These are phyloP conservation scores for Amaranthus hypochondriacus DNA, from an alignment of 148 eudicot genomes.

Conservation along the genomic window DNA sequence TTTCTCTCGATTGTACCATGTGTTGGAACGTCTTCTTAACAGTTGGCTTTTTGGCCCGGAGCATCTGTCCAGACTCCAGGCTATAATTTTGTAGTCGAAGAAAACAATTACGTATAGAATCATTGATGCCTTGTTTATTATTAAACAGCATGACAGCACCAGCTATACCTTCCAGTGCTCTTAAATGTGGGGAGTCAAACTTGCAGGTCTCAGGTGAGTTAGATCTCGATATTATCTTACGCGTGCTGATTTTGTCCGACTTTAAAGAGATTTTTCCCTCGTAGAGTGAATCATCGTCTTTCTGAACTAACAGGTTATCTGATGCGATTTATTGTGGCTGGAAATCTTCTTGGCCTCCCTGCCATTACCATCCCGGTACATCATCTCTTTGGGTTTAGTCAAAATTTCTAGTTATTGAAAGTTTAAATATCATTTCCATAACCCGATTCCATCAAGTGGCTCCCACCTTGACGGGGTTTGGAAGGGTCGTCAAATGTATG, in stretches of 20 bases:
- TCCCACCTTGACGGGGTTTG: no score
- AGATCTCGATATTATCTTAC: neutral
- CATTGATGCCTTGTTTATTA: neutral
- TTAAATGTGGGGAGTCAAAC: slow-evolving; percentile 68
- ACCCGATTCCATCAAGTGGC: no score
- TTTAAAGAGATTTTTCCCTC: neutral
- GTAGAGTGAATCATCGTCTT: neutral
- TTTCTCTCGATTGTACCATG: neutral
- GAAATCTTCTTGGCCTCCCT: slow-evolving; percentile 92
- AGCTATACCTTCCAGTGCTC: slow-evolving; percentile 66
- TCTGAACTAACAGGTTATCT: slow-evolving; percentile 51
- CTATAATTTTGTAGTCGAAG: no score
- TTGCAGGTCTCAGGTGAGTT: slow-evolving; percentile 73
- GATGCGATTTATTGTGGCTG: slow-evolving; percentile 78
- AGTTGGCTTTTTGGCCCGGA: no score
- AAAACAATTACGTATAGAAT: neutral
- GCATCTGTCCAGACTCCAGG: no score
- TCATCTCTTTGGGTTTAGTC: neutral
- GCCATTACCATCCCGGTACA: slow-evolving; percentile 91
- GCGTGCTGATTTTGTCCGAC: neutral
- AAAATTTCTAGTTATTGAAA: neutral
- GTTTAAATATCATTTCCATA: no score
- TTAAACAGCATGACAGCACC: slow-evolving; percentile 95
- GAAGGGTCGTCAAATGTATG: no score
- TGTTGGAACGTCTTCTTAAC: no score